Base-by-base conservation (phyloP, 495 filamentous ascomycete species). In the Mycothermus thermophilus region DNA sequence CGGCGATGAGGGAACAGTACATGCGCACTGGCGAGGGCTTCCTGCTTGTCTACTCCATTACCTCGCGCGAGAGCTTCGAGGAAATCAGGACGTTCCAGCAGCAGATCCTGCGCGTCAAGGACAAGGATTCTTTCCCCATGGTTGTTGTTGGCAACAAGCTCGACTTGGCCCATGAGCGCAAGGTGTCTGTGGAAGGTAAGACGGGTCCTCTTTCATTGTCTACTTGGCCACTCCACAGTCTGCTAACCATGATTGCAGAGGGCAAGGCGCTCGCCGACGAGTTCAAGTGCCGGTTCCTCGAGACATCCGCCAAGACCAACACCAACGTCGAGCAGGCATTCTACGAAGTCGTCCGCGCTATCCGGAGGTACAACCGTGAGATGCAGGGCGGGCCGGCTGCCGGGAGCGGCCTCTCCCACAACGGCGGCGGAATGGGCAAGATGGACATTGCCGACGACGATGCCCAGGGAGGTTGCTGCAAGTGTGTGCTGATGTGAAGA, bases 111-210 rank as follows among this genome's bases (percentile, higher is more conserved):
- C 67, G 90, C 43, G 90, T 97, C 46, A 97, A 97, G 69, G 90
- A 96, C 66, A 95, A 88, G 72, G 90, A 97, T 53, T 90, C 92
- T 55, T 96, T 97, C 66, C 90, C 90, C 43, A 94, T 97, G 63
- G 94, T 96, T 37, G 84, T 97, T 7, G 92, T 96, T n/a, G 90
- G 83, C 40, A 97, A 97, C 71, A 97, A 97, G 71, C 93, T 87
- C 58, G 90, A 97, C 79, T 65, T 97, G 54, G 90, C 95, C 44
- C 66, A 66, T 47, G 90, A 97, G 60, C 71, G 90, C 41, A 79
- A 83, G 44, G 90, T 97, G 39, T 76, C 82, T 33, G 77, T 80
- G 59, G 77, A 90, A 74, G 88, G 90, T 95, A 70, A 34, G 73
- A 47, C 11, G 19, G 3, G 11, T 8, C n/a, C n/a, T n/a, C n/a